Conservation (phyloP, 768 basidiomycete genomes). For the Boletales sp. region DNA sequence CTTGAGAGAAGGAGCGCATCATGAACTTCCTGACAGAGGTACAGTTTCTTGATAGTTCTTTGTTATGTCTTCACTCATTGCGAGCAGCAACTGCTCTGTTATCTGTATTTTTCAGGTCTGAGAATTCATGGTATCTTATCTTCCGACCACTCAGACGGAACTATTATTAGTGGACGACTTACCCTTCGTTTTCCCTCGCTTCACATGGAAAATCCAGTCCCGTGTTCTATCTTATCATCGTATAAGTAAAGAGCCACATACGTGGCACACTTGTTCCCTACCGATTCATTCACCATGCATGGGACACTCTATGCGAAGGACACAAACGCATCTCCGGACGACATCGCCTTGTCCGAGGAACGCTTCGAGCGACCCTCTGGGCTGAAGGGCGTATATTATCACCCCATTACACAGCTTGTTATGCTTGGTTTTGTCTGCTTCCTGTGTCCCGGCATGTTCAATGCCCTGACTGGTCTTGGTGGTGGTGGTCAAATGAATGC, state of each 20-base stretch:
- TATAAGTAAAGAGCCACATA: conserved; percentile 3
- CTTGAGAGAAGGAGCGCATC: too few species aligned
- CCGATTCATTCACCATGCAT: not conserved
- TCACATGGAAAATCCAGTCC: not conserved
- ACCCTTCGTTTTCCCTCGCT: not conserved
- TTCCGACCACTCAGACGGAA: not conserved
- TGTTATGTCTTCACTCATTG: too few species aligned
- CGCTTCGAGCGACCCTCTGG: conserved; percentile 45
- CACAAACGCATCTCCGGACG: not conserved
- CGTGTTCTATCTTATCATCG: not conserved
- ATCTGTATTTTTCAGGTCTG: not conserved
- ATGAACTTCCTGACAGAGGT: too few species aligned
- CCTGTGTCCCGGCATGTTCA: conserved; percentile 61
- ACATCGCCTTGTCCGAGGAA: conserved; percentile 10
- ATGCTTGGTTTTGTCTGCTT: conserved; percentile 69
- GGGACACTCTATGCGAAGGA: conserved; percentile 1
- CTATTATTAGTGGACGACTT: conserved; percentile 1
- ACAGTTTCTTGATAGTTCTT: too few species aligned
- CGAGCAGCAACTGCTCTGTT: not conserved
- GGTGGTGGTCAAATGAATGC: conserved; percentile 70
- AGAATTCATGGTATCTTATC: conserved; percentile 1
- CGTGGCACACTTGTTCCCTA: not conserved
- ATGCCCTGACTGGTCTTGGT: conserved; percentile 73
- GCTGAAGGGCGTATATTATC: conserved; percentile 51
- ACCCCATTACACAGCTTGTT: conserved; percentile 54